A percentile compares a stretch with the other conserved stretches of the same genome.
Evolutionary conservation across 805 yeast species (phyloP).

Genomic region (Lipomyces spencermartinsiae): DNA sequence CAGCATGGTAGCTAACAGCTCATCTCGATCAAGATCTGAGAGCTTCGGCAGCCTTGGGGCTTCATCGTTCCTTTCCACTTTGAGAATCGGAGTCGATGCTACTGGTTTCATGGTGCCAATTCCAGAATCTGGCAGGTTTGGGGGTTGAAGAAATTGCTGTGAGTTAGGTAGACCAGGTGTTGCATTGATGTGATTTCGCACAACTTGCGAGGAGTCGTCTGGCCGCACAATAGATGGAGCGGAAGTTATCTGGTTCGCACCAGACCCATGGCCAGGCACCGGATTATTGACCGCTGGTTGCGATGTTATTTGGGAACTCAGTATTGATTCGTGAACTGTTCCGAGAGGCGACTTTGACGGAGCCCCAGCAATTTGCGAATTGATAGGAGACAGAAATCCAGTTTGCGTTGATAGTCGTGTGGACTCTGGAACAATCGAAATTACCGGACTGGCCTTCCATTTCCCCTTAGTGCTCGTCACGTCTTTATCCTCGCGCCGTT

Average conservation of each 20-base stretch:
- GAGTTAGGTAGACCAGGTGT: not conserved
- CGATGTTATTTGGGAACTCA: not conserved
- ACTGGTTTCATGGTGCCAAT: too few species aligned
- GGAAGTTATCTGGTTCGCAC: not conserved
- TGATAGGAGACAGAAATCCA: not conserved
- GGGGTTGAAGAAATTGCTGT: not conserved
- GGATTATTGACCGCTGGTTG: not conserved
- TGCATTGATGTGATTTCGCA: not conserved
- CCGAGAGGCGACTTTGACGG: not conserved
- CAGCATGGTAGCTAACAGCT: constrained; percentile 29
- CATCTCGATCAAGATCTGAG: constrained; percentile 26
- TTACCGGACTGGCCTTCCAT: not conserved
- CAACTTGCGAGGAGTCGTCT: not conserved
- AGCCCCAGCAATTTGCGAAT: not conserved
- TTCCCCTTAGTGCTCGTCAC: not conserved
- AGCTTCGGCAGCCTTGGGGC: constrained; percentile 18
- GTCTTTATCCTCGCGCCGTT: constrained; percentile 2
- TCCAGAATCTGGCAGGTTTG: not conserved
- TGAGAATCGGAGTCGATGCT: not conserved
- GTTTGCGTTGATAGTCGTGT: not conserved
- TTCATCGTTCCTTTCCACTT: not conserved
- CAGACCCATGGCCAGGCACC: not conserved
- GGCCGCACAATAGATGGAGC: not conserved
- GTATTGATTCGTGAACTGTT: not conserved
- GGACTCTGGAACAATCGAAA: not conserved